Conservation (phyloP, 1,284 basidiomycete species). For the Ustilago curta region DNA sequence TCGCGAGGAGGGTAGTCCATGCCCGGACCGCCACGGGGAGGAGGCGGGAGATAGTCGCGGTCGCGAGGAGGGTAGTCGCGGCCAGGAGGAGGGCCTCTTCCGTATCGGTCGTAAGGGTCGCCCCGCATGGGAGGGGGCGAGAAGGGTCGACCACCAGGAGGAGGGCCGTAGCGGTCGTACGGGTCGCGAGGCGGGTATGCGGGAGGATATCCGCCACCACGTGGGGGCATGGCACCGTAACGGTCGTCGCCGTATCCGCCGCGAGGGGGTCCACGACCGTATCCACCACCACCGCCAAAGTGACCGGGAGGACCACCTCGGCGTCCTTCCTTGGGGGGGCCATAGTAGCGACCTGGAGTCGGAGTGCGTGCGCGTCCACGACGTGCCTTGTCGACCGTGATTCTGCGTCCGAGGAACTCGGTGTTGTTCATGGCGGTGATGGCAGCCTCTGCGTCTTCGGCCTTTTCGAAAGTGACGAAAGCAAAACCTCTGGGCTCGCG, state of each 20-base stretch:
- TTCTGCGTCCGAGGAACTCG: conserved; percentile 85
- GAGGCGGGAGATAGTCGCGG: conserved; percentile 46
- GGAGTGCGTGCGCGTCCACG: conserved; percentile 93
- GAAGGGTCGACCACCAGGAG: conserved; percentile 55
- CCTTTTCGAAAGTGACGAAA: conserved; percentile 92
- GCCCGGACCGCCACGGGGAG: conserved; percentile 40
- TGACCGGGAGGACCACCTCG: conserved; percentile 68
- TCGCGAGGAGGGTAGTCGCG: conserved; percentile 54
- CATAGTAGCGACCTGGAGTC: conserved; percentile 93
- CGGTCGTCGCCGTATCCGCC: conserved; percentile 70
- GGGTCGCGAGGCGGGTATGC: conserved; percentile 63
- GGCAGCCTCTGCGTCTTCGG: conserved; percentile 88
- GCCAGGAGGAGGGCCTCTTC: conserved; percentile 45
- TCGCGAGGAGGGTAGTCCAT: conserved; percentile 59
- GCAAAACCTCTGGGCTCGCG: conserved; percentile 96
- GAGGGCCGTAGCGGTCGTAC: conserved; percentile 68
- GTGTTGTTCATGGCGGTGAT: conserved; percentile 84
- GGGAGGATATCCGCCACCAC: conserved; percentile 71
- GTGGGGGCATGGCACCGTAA: conserved; percentile 81
- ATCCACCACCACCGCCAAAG: conserved; percentile 52
- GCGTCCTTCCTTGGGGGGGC: conserved; percentile 82
- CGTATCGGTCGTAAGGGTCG: conserved; percentile 51
- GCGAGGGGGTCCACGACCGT: conserved; percentile 39
- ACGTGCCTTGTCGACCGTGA: conserved; percentile 92
- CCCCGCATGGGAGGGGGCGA: conserved; percentile 51